Evolutionary conservation across 805 yeast genomes (phyloP), one percentile per base, ranked within the genome.

Genomic region (Pichia gijzeniarum): DNA sequence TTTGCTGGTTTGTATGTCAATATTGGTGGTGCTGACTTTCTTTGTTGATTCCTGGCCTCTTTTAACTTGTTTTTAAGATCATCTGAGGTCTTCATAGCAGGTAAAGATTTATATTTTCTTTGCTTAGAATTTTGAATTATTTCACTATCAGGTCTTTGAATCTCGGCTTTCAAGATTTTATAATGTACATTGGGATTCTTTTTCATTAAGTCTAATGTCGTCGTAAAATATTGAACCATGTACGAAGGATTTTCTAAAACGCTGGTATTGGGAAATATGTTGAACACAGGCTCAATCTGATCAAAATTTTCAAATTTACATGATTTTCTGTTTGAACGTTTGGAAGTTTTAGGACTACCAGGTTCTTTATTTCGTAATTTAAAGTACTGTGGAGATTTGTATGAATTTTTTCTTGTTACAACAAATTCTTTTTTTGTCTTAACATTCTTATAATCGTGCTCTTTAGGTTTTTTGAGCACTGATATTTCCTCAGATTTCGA

Each of bases 221-320:
- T 48, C 1, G 48, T 42, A 30, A 50, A 50, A 36, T 50, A 50
- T 30, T 48, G 49, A 18, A 50, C 38, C 51, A 50, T 45, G 40
- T 40, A 45, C 3, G 46, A 33, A 13, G 53, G 53, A 28, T 44
- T 48, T 21, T 50, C 53, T 5, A 30, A 13, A 2, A 47, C 16
- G 10, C 41, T 43, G 16, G 34, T 38, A 14, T 44, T 34, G 12
- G 48, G 44, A 25, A 35, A 28, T 13, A 43, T 19, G n/a, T 45
- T 38, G 16, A 48, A 41, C 1, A 48, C 38, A 12, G 48, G 51
- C 8, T 50, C 48, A 10, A 50, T 38, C 38, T 44, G 45, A 7
- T 36, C 36, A 7, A 9, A 12, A 7, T 21, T 50, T 30, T 36
- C 35, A 45, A 41, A 43, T 18, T 35, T 30, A 12, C 33, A 7